Evolutionary conservation across 495 filamentous ascomycete species (phyloP).

Genomic region (Opeltia flavorubescens): DNA sequence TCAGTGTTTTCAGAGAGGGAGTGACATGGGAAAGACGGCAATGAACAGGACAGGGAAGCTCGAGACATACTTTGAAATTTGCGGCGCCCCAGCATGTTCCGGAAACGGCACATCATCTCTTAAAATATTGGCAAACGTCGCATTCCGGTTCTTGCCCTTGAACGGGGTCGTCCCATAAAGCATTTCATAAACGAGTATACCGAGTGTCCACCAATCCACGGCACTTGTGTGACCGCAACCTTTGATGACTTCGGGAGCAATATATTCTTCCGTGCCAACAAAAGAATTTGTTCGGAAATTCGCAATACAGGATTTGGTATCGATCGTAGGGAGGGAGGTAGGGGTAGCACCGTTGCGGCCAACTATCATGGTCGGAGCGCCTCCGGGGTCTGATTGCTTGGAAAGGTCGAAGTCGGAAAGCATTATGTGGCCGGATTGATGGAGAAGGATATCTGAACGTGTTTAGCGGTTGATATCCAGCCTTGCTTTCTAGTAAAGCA

Average conservation of each 20-base stretch:
- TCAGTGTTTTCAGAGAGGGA: background rate
- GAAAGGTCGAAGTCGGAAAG: slow-evolving; percentile 97
- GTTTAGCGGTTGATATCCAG: slow-evolving; percentile 3
- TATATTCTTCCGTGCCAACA: slow-evolving; percentile 97
- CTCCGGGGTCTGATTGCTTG: slow-evolving; percentile 92
- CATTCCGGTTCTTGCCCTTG: slow-evolving; percentile 98
- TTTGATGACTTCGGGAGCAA: slow-evolving; percentile 96
- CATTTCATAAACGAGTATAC: slow-evolving; percentile 97
- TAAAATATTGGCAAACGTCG: slow-evolving; percentile 94
- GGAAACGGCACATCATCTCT: slow-evolving; percentile 91
- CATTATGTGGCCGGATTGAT: slow-evolving; percentile 99
- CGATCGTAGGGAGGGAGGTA: slow-evolving; percentile 79
- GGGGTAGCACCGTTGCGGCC: slow-evolving; percentile 69
- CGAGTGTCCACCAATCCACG: slow-evolving; percentile 98
- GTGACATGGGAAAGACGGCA: slow-evolving; percentile 9
- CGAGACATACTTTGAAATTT: slow-evolving; percentile 70
- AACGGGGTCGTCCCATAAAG: slow-evolving; percentile 97
- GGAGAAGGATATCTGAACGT: slow-evolving; percentile 74
- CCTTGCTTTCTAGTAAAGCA: slow-evolving; percentile 18
- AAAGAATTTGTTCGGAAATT: slow-evolving; percentile 98
- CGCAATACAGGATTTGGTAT: slow-evolving; percentile 95
- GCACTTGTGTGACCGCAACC: slow-evolving; percentile 96
- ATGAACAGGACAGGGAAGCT: background rate
- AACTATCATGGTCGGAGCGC: slow-evolving; percentile 93
- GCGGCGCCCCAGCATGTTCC: slow-evolving; percentile 68